A percentile compares a stretch with the other conserved stretches of the same genome.
Evolutionary conservation across 2,329 filamentous ascomycete genomes (phyloP).

Genomic region (Penicillium sp.): DNA sequence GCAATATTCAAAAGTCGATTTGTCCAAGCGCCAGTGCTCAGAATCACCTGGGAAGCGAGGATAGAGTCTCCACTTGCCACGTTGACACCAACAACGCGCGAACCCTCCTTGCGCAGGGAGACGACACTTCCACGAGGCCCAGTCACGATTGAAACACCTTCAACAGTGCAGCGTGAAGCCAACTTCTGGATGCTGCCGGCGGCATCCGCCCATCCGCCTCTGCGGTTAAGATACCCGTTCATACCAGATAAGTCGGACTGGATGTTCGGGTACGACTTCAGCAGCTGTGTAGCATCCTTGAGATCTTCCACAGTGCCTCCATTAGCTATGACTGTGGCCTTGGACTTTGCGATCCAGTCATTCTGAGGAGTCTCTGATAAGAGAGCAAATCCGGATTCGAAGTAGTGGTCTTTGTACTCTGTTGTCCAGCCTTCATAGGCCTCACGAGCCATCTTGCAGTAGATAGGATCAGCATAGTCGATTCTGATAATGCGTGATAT

Average conservation of each 20-base stretch:
- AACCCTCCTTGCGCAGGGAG: slow-evolving; percentile 27
- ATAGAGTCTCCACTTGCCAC: slow-evolving; percentile 49
- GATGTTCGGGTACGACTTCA: slow-evolving; percentile 25
- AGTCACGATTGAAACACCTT: slow-evolving; percentile 46
- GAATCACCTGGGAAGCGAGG: slow-evolving; percentile 67
- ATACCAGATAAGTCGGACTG: slow-evolving; percentile 62
- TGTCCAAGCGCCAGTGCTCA: slow-evolving; percentile 84
- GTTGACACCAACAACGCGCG: slow-evolving; percentile 56
- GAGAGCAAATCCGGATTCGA: slow-evolving; percentile 30
- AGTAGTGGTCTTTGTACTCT: slow-evolving; percentile 36
- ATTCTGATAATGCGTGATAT: slow-evolving; percentile 59
- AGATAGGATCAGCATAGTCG: slow-evolving; percentile 76
- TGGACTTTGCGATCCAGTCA: slow-evolving; percentile 26
- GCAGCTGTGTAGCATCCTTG: slow-evolving; percentile 32
- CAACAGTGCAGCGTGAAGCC: slow-evolving; percentile 24
- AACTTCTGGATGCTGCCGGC: slow-evolving; percentile 50
- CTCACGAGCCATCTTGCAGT: slow-evolving; percentile 66
- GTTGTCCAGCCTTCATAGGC: slow-evolving; percentile 66
- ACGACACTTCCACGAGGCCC: slow-evolving; percentile 31
- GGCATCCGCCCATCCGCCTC: slow-evolving; percentile 78
- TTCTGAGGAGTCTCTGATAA: slow-evolving; percentile 26
- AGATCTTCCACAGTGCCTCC: slow-evolving; percentile 41
- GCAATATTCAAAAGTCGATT: slow-evolving; percentile 69
- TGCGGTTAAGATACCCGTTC: slow-evolving; percentile 60
- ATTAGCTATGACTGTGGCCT: slow-evolving; percentile 36